Conservation (phyloP, 2,329 filamentous ascomycete genomes). For the Fusarium sp. region DNA sequence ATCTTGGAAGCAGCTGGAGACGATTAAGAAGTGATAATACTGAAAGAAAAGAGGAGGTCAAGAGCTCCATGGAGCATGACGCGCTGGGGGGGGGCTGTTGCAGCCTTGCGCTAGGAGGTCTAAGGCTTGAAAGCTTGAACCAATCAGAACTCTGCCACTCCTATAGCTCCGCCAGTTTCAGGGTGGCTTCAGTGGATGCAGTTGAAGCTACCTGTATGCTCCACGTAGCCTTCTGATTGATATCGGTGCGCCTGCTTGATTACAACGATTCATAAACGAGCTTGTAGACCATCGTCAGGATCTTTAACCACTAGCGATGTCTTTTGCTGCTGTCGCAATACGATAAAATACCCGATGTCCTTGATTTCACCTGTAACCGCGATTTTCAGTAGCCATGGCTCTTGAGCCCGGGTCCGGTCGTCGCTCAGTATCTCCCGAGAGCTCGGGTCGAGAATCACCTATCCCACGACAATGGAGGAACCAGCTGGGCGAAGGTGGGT, state of each 20-base stretch:
- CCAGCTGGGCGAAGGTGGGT: constrained; percentile 80
- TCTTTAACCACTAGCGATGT: constrained; percentile 31
- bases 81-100: constrained; percentile 44
- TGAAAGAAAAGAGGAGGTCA: constrained; percentile 28
- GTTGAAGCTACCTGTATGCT: constrained; percentile 32
- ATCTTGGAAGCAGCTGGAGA: constrained; percentile 47
- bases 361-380: constrained; percentile 27
- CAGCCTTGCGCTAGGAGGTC: constrained; percentile 45
- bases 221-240: constrained; percentile 48
- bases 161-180: constrained; percentile 22
- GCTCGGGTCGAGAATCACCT: constrained; percentile 84
- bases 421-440: constrained; percentile 79
- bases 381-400: constrained; percentile 64
- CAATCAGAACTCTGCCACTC: constrained; percentile 34
- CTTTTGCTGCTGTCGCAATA: constrained; percentile 23
- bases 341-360: constrained; percentile 41
- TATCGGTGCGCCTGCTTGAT: constrained; percentile 38
- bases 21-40: constrained; percentile 13
- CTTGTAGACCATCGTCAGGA: constrained; percentile 11
- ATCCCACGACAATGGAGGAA: constrained; percentile 81
- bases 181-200: constrained; percentile 30
- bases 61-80: constrained; percentile 27
- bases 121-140: constrained; percentile 28
- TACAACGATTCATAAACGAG: constrained; percentile 26
- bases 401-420: constrained; percentile 70